Conservation (phyloP, 108 stramenopile genomes). For the Craspedostauros australis region DNA sequence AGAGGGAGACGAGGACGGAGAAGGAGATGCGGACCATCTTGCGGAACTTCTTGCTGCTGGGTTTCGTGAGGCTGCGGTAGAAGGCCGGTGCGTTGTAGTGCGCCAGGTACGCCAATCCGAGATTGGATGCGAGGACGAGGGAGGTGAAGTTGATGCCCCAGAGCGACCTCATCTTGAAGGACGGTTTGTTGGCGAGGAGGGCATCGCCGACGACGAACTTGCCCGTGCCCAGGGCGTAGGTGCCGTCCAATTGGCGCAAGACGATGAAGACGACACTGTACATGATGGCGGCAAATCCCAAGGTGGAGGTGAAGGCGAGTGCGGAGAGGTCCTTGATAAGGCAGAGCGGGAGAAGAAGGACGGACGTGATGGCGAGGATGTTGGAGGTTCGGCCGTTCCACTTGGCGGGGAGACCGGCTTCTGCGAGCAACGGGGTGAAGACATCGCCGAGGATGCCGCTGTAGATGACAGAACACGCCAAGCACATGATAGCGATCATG, state of each 20-base stretch:
- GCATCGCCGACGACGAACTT: constrained; percentile 34
- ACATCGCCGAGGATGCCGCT: constrained; percentile 54
- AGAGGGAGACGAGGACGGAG: constrained; percentile 28
- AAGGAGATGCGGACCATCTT: constrained; percentile 33
- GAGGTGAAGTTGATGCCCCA: constrained; percentile 42
- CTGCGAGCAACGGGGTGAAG: constrained; percentile 29
- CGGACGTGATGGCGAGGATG: constrained; percentile 27
- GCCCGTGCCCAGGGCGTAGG: constrained; percentile 30
- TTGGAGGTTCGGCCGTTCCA: constrained; percentile 33
- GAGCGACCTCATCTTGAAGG: constrained; percentile 29
- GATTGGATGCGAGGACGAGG: constrained; percentile 41
- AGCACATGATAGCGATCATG: constrained; percentile 36
- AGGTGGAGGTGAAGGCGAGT: constrained; percentile 50
- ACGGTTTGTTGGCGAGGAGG: constrained; percentile 9
- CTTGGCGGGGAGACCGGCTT: constrained; percentile 29
- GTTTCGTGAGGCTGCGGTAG: constrained; percentile 27
- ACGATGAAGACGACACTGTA: constrained; percentile 51
- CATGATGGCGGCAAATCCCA: constrained; percentile 42
- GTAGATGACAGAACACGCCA: constrained; percentile 36
- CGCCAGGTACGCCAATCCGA: constrained; percentile 44
- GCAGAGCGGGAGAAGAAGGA: constrained; percentile 29
- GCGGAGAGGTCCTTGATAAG: constrained; percentile 43
- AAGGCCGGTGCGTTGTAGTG: constrained; percentile 59
- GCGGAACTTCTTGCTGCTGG: constrained; percentile 25
- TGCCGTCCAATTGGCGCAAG: constrained; percentile 39